These are phyloP conservation scores for Lithospermum erythrorhizon DNA, from an alignment of 257 asterid species.

Conservation along the genomic window DNA sequence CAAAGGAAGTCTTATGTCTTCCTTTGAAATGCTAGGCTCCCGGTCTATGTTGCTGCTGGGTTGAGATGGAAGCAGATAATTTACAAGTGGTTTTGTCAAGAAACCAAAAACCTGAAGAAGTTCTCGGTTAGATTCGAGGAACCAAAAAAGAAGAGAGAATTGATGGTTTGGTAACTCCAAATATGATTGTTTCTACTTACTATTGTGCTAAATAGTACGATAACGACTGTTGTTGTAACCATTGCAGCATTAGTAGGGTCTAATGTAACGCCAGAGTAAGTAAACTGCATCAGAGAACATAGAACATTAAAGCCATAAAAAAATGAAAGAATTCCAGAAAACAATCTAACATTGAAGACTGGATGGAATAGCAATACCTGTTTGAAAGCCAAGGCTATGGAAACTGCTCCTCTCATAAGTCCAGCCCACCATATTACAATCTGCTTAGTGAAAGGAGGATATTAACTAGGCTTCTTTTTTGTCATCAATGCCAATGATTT, in stretches of 20 bases:
- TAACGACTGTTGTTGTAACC: conserved; percentile 55
- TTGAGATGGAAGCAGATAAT: conserved; percentile 42
- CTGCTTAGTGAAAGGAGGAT: conserved; percentile 20
- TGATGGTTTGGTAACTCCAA: no score
- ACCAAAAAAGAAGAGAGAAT: no score
- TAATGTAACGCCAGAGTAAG: conserved; percentile 57
- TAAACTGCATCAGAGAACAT: conserved; percentile 38
- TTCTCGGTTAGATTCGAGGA: background rate
- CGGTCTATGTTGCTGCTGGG: conserved; percentile 28
- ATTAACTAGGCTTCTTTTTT: background rate
- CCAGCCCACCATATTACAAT: conserved; percentile 97
- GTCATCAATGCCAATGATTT: background rate
- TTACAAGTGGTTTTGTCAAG: conserved; percentile 67
- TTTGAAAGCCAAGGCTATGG: conserved; percentile 91
- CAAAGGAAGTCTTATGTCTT: conserved; percentile 63
- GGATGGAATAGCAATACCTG: conserved; percentile 36
- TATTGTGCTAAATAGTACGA: conserved; percentile 69
- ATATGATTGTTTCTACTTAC: conserved; percentile 29
- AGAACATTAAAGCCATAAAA: background rate
- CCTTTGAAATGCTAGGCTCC: conserved; percentile 55
- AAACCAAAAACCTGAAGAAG: conserved; percentile 66
- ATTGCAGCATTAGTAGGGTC: conserved; percentile 57
- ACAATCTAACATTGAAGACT: background rate
- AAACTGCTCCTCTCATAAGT: conserved; percentile 95
- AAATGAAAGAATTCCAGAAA: background rate